Evolutionary conservation across 345 rosid species (phyloP).

Genomic region (Tarenaya hassleriana): DNA sequence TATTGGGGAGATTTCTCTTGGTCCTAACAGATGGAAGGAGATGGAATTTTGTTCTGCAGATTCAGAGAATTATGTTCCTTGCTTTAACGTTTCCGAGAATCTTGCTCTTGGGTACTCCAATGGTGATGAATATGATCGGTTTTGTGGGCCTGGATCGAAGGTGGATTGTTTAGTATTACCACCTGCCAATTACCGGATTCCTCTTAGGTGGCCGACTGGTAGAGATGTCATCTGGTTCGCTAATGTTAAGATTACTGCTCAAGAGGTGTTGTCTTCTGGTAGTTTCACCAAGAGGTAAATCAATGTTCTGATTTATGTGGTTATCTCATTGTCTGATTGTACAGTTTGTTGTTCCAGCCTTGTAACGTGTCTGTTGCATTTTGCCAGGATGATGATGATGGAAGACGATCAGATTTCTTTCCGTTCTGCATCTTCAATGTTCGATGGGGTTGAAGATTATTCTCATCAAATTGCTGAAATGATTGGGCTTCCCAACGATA

Average conservation of each 20-base stretch:
- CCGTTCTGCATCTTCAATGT: conserved; percentile 78
- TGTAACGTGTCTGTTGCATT: background rate
- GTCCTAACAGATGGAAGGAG: conserved; percentile 66
- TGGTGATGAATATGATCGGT: conserved; percentile 56
- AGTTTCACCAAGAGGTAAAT: conserved; percentile 86
- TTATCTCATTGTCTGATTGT: conserved; percentile 15
- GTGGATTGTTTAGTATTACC: conserved; percentile 68
- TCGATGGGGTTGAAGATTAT: conserved; percentile 94
- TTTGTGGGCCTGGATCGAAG: conserved; percentile 47
- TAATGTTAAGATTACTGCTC: conserved; percentile 83
- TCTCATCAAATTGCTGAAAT: conserved; percentile 96
- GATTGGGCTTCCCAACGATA: conserved; percentile 82
- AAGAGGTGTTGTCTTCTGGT: conserved; percentile 93
- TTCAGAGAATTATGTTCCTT: conserved; percentile 71
- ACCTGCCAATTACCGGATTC: conserved; percentile 67
- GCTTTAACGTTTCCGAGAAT: conserved; percentile 68
- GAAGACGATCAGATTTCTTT: conserved; percentile 95
- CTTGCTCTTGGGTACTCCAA: conserved; percentile 45
- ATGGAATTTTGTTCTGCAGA: conserved; percentile 65
- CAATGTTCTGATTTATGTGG: background rate
- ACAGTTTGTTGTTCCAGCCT: background rate
- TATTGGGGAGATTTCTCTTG: conserved; percentile 81
- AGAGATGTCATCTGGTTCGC: conserved; percentile 86
- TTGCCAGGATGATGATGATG: conserved; percentile 89
- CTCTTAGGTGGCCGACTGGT: conserved; percentile 97